These are phyloP conservation scores for Marasmius sp. DNA, from an alignment of 1,284 basidiomycete species.

Conservation along the genomic window DNA sequence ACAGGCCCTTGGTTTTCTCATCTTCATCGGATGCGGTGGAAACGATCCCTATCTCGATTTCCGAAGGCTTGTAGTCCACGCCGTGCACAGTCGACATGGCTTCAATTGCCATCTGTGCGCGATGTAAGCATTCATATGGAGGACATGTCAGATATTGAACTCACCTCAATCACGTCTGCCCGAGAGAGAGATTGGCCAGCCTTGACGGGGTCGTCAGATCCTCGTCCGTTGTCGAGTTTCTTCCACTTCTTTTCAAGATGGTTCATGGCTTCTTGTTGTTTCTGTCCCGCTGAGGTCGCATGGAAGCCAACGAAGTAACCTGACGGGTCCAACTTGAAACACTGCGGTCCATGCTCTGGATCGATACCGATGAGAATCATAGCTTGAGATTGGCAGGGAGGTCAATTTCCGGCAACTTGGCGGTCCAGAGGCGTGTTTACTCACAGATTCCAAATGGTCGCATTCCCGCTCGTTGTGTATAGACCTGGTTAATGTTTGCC, in stretches of 20 bases:
- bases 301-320: conserved; percentile 99
- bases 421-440: conserved; percentile 26
- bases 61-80: conserved; percentile 92
- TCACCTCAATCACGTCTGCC: conserved; percentile 81
- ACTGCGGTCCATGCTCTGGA: conserved; percentile 87
- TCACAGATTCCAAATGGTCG: conserved; percentile 92
- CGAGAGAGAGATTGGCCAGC: conserved; percentile 68
- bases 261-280: conserved; percentile 99
- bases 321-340: conserved; percentile 98
- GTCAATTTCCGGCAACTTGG: not conserved
- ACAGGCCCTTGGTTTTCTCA: conserved; percentile 66
- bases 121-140: not conserved
- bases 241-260: conserved; percentile 99
- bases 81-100: conserved; percentile 91
- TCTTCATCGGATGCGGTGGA: conserved; percentile 71
- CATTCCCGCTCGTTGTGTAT: conserved; percentile 97
- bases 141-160: conserved; percentile 38
- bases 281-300: conserved; percentile 94
- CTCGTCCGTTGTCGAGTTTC: conserved; percentile 76
- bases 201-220: conserved; percentile 70
- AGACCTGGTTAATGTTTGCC: conserved; percentile 99
- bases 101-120: conserved; percentile 85
- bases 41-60: conserved; percentile 86
- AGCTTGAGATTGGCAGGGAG: conserved; percentile 45
- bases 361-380: conserved; percentile 98